These are phyloP conservation scores for Eucalyptus viminalis DNA, from an alignment of 345 rosid species.

Conservation along the genomic window DNA sequence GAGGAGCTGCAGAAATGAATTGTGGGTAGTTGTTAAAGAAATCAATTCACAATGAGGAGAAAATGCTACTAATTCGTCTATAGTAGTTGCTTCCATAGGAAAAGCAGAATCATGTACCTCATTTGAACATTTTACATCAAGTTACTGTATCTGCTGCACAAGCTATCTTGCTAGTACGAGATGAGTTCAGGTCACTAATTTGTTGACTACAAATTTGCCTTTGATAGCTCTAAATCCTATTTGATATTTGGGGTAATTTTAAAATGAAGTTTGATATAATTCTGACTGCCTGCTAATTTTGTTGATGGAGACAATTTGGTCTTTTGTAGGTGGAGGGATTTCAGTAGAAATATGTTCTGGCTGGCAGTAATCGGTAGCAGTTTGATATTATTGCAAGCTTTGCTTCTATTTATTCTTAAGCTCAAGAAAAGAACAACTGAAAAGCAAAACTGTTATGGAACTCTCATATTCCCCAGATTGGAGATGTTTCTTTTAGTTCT, in stretches of 20 bases:
- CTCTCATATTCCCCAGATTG: conserved; percentile 66
- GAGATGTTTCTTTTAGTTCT: conserved; percentile 73
- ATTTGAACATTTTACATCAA: not conserved
- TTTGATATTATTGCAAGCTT: conserved; percentile 46
- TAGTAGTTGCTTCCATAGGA: not conserved
- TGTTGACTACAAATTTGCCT: not conserved
- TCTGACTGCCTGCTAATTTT: not conserved
- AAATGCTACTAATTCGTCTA: not conserved
- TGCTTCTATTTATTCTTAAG: conserved; percentile 40
- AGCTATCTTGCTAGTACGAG: not conserved
- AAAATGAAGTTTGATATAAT: not conserved
- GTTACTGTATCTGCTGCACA: not conserved
- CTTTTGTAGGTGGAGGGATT: conserved; percentile 70
- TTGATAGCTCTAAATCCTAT: not conserved
- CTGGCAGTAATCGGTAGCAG: conserved; percentile 57
- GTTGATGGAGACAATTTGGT: not conserved
- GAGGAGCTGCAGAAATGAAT: not conserved
- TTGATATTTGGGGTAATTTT: not conserved
- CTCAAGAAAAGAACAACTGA: conserved; percentile 25
- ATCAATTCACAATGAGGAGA: not conserved
- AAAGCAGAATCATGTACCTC: not conserved
- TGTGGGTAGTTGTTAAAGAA: not conserved
- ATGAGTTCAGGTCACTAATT: not conserved
- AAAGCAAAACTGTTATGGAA: conserved; percentile 40
- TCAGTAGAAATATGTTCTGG: conserved; percentile 88